phyloP scores from a whole-genome alignment of 345 rosid species.

The Raphanus raphanistrum region DNA sequence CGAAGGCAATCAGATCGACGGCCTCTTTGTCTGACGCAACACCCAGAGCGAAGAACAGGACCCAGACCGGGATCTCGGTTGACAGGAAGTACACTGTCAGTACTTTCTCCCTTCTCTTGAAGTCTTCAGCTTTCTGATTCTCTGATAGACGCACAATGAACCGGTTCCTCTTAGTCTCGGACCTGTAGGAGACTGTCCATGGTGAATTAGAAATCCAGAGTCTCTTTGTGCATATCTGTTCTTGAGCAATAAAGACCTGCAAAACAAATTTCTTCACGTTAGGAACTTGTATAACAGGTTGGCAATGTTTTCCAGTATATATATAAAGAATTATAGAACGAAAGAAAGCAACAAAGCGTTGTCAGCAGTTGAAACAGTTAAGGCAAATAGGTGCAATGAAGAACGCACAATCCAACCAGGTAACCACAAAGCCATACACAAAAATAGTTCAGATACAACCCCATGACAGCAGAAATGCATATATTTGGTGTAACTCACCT shows the following conservation, averaged over 20 bases:
- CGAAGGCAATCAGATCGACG: conserved; percentile 59
- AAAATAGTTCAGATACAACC: conserved; percentile 13
- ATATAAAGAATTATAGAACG: neutral
- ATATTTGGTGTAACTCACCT: conserved; percentile 46
- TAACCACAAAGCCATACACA: neutral
- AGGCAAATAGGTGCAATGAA: neutral
- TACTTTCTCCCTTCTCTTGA: conserved; percentile 62
- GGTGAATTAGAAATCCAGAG: conserved; percentile 69
- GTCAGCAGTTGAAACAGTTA: neutral
- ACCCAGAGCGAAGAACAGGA: conserved; percentile 81
- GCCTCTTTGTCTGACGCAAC: conserved; percentile 74
- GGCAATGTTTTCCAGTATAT: neutral
- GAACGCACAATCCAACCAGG: neutral
- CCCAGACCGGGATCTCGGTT: conserved; percentile 74
- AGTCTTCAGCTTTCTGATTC: conserved; percentile 46
- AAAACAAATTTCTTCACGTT: conserved; percentile 27
- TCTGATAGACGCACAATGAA: conserved; percentile 57
- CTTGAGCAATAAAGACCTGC: conserved; percentile 89
- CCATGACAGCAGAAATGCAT: neutral
- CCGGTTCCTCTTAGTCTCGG: conserved; percentile 65
- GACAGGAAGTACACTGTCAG: conserved; percentile 76
- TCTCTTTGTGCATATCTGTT: conserved; percentile 71
- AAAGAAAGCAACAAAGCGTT: neutral
- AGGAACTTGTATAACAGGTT: conserved; percentile 13
- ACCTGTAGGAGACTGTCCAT: conserved; percentile 72